phyloP scores from a whole-genome alignment of 768 basidiomycete species.

The Terana coerulea region DNA sequence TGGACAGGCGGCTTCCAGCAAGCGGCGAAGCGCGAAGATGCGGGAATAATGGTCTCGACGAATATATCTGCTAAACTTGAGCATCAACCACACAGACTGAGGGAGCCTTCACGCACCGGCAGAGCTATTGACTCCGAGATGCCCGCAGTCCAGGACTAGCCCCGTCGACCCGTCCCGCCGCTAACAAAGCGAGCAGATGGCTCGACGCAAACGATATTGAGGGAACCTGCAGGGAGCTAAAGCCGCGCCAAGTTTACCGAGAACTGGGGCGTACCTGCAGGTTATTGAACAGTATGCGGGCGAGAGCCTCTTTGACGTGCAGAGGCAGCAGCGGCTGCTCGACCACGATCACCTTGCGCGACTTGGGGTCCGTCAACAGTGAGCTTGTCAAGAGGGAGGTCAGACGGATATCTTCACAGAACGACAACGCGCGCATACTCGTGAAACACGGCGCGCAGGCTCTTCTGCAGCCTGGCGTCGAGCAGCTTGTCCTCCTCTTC shows the following conservation, averaged over 20 bases:
- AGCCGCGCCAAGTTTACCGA: too few relatives aligned
- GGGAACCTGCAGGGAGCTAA: constrained; percentile 61
- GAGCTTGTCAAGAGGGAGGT: constrained; percentile 49
- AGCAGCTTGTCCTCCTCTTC: constrained; percentile 74
- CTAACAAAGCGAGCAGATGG: constrained; percentile 79
- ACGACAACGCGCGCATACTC: constrained; percentile 50
- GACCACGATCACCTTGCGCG: constrained; percentile 89
- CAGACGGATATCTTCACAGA: constrained; percentile 12
- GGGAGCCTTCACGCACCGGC: constrained; percentile 64
- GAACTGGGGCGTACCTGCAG: constrained; percentile 62
- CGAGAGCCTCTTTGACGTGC: constrained; percentile 84
- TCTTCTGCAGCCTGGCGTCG: constrained; percentile 62
- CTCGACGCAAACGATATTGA: constrained; percentile 92
- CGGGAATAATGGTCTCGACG: constrained; percentile 82
- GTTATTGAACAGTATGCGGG: constrained; percentile 85
- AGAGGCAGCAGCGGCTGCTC: constrained; percentile 88
- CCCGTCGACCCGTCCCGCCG: constrained; percentile 89
- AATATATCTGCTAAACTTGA: constrained; percentile 65
- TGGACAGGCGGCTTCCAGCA: constrained; percentile 78
- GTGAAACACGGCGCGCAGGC: constrained; percentile 76
- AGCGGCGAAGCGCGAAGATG: constrained; percentile 81
- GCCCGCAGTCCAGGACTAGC: constrained; percentile 89
- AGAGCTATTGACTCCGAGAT: constrained; percentile 86
- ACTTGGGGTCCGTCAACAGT: constrained; percentile 90
- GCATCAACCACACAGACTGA: not conserved